Evolutionary conservation across 139 green algal species (phyloP).

Genomic region (Coelastrella sp.): DNA sequence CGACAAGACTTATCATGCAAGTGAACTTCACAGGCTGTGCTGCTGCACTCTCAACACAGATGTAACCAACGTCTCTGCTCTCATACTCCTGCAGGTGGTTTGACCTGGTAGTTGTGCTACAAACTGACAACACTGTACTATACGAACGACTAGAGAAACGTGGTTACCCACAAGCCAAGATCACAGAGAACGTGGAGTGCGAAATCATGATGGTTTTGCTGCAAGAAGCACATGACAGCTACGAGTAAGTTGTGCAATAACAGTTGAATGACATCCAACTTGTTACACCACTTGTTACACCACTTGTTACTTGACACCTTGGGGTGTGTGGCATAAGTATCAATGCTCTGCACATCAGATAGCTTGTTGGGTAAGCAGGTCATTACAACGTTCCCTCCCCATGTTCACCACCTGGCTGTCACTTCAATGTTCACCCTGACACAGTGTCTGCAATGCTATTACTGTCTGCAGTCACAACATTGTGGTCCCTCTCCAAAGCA

Average conservation of each 20-base stretch:
- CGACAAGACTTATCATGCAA: too few relatives aligned
- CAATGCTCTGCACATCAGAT: too few relatives aligned
- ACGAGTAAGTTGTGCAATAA: constrained; percentile 71
- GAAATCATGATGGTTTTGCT: constrained; percentile 98
- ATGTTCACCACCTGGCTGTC: too few relatives aligned
- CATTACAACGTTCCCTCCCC: too few relatives aligned
- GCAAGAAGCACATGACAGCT: constrained; percentile 96
- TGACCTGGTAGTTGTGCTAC: constrained; percentile 95
- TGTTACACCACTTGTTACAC: too few relatives aligned
- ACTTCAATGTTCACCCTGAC: too few relatives aligned
- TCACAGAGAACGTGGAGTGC: constrained; percentile 97
- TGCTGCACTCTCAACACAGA: background rate
- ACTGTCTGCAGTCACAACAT: constrained; percentile 66
- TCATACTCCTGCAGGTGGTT: constrained; percentile 86
- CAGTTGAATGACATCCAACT: too few relatives aligned
- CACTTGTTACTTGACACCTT: too few relatives aligned
- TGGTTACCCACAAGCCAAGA: constrained; percentile 89
- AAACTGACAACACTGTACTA: constrained; percentile 92
- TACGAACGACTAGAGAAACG: constrained; percentile 78
- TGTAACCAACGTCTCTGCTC: background rate
- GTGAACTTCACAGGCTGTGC: background rate
- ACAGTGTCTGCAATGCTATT: background rate
- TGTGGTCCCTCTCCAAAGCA: constrained; percentile 85
- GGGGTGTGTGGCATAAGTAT: too few relatives aligned
- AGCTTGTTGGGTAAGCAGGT: too few relatives aligned